Evolutionary conservation across 2,329 filamentous ascomycete genomes (phyloP), one percentile per base, ranked within the genome.

Genomic region (Rutstroemia sp.): DNA sequence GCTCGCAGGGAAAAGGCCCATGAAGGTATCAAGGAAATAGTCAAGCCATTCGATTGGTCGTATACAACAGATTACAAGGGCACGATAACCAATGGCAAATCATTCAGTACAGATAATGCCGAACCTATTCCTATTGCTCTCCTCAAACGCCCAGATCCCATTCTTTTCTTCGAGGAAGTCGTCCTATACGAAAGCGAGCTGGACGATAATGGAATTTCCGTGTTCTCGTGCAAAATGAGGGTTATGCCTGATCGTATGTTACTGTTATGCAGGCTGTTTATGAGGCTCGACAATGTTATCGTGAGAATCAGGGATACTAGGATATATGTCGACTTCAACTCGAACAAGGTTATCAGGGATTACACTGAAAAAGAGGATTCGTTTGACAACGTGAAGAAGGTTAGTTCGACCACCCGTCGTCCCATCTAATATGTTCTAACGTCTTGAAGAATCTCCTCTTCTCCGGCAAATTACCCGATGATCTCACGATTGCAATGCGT

Each of bases 31-130:
- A 90, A 89, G 69, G 90, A 96, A 69, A 86, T 96, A 25, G 89
- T 99, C 54, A 92, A 92, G 74, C 92, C 92, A 3, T 99, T 95
- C 70, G 94, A 99, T 74, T 99, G 94, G 94, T 96, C 90, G 60
- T 99, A 97, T 74, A 94, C 85, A 63, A 96, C 92, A 38, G 80
- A 86, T 63, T 99, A 96, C 73, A 80, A 79, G 56, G 94, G 94
- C 51, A 89, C 87, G 3, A 73, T 86, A 42, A 74, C 58, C 52
- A 66, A 57, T 2, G 66, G 64, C 8, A 70, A 66, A 51, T 45
- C 45, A 23, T 69, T 69, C 44, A 8, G 61, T 54, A 21, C 52
- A 55, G 19, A 57, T 59, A 12, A 58, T 60, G 23, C 54, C 52
- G 65, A 71, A 54, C 65, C 78, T 55, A 94, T 99, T 60, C 92